Base-by-base conservation (phyloP, 192 early-diverging fungal species). In the Phlyctochytrium planicorne region DNA sequence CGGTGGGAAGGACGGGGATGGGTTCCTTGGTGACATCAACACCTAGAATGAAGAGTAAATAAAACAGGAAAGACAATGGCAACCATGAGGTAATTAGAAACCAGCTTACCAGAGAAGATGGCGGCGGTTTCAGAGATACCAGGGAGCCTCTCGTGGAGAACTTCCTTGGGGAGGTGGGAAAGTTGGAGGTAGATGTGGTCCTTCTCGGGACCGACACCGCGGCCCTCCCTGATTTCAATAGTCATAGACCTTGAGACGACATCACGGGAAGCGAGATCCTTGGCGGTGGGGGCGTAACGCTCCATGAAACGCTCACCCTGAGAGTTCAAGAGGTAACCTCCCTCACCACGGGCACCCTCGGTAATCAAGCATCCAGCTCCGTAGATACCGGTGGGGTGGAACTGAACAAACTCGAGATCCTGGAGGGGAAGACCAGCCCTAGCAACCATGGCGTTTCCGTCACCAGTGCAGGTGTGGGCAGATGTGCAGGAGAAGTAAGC, bases 21-120 rank as follows among this genome's bases (percentile, higher is more conserved):
- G 97, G 94, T 78, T 97, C 94, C 90, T 99, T 99, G 78, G 95
- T 99, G 32, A 99, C 95, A 83, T 99, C 94, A 65, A 99, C 96
- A 72, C 80, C 79, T 70, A 29, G 29, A n/a, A n/a, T n/a, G n/a
- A n/a, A n/a, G n/a, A 17, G 30, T 53, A 30, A 34, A 16, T 63
- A 65, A n/a, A 65, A 33, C 20, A 16, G 30, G 57, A 23, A 23
- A 59, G 23, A 59, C 14, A 2, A 4, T 20, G 29, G 52, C 27
- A 59, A n/a, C 27, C 24, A 64, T n/a, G n/a, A n/a, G n/a, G 14
- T n/a, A 14, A 62, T 62, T 34, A 24, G n/a, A 32, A 34, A 34
- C 17, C 10, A 47, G n/a, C 63, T 30, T 36, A 74, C 93, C 93
- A 30, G 96, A 91, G 78, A 98, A 98, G 75, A 98, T 97, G 63